These are phyloP conservation scores for Chrysanthemum seticuspe DNA, from an alignment of 129 eudicot genomes.

Conservation along the genomic window DNA sequence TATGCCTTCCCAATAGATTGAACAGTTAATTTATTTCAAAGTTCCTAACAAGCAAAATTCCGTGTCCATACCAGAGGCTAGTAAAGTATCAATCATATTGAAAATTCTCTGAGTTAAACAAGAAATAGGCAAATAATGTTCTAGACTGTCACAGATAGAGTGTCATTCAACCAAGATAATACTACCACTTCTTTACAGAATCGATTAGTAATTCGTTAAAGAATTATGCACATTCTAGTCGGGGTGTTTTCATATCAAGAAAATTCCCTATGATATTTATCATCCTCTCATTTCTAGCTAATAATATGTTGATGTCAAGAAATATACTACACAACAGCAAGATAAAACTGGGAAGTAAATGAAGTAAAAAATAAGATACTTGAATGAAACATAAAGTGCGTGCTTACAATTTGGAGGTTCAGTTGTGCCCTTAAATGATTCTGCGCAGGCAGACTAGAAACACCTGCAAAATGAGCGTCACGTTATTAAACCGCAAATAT, in stretches of 20 bases:
- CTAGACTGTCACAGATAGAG: too few relatives aligned
- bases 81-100: too few relatives aligned
- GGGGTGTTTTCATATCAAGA: not conserved
- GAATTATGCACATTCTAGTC: not conserved
- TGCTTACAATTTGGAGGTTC: conserved; percentile 10
- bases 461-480: not conserved
- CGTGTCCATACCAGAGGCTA: too few relatives aligned
- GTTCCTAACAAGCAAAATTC: too few relatives aligned
- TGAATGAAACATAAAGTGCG: not conserved
- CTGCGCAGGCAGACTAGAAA: not conserved
- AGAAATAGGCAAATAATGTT: too few relatives aligned
- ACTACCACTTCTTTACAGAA: too few relatives aligned
- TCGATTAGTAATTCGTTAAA: too few relatives aligned
- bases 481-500: not conserved
- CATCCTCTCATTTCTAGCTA: not conserved
- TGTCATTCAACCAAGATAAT: too few relatives aligned
- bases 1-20: too few relatives aligned
- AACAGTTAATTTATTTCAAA: too few relatives aligned
- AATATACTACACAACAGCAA: not conserved
- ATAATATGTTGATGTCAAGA: not conserved
- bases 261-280: not conserved
- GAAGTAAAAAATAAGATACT: not conserved
- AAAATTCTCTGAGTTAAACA: too few relatives aligned
- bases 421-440: conserved; percentile 10
- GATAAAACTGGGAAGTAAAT: not conserved